Evolutionary conservation across 805 yeast species (phyloP), one percentile per base, ranked within the genome.

Genomic region (Lipomyces oligophaga): DNA sequence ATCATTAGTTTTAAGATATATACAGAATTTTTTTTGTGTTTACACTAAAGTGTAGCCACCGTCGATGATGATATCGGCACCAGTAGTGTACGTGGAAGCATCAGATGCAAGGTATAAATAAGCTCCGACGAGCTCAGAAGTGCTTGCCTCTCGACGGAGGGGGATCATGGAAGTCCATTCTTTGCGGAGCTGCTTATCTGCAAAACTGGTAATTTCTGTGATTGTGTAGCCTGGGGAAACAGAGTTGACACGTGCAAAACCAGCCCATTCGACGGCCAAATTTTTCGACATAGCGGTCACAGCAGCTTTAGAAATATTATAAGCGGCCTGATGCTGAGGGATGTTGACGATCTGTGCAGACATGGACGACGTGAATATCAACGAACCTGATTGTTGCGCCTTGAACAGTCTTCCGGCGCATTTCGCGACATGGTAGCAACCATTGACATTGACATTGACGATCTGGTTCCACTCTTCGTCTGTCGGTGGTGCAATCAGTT

Each of bases 301-400:
- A 45, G 76, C 78, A 18, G 79, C 79, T 65, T 74, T 74, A 48
- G 77, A 70, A 75, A 73, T 71, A 67, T 74, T 74, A 67, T 74
- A 75, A 67, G 73, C 72, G 55, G 69, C 63, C 60, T 74, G 78
- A 8, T 75, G 76, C 60, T 74, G 78, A 25, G 79, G 79, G 60
- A 72, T 74, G 61, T 74, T 74, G 54, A 74, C 79, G 50, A 74
- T 73, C 43, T 74, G 67, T 19, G 76, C 78, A 13, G 76, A 71
- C 76, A 74, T 73, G 45, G 77, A 73, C 19, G 77, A 78, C 47
- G 74, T 67, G 59, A 74, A 67, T 47, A 74, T 72, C 54, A 74
- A 27, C 27, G 40, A 27, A 24, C 57, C 56, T 10, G 11, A 13
- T 3, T 45, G 49, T 30, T 49, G 55, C 0, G 21, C 25, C 5